Percentiles rank a stretch among this genome's conserved stretches.
phyloP scores from a whole-genome alignment of 805 yeast species.

The Pichia nakasei region DNA sequence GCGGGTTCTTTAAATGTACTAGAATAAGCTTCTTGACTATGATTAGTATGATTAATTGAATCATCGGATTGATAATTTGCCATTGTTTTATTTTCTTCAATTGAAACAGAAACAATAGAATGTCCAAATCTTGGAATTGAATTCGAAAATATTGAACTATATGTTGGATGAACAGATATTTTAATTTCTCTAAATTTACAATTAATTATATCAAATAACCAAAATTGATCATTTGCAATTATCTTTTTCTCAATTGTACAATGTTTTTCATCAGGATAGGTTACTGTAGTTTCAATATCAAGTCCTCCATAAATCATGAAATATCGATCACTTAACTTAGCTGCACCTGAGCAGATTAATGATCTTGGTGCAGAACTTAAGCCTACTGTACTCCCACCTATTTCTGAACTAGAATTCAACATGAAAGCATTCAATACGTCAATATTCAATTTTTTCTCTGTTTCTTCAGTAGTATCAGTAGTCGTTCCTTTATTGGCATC shows the following conservation, averaged over 20 bases:
- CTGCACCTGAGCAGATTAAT: conserved; percentile 38
- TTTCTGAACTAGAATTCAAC: neutral
- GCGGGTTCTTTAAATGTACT: conserved; percentile 20
- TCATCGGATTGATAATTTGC: neutral
- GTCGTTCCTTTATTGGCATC: neutral
- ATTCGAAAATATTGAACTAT: conserved; percentile 17
- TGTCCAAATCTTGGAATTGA: conserved; percentile 29
- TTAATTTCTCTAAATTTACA: conserved; percentile 41
- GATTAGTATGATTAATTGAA: neutral
- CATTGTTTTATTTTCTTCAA: conserved; percentile 18
- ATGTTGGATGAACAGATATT: conserved; percentile 24
- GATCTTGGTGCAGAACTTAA: conserved; percentile 35
- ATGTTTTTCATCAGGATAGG: conserved; percentile 24
- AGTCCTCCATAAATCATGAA: conserved; percentile 67
- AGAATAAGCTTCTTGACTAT: neutral
- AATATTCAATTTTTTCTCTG: neutral
- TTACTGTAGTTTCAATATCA: conserved; percentile 30
- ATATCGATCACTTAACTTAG: conserved; percentile 46
- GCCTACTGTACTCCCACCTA: neutral
- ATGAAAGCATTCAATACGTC: neutral
- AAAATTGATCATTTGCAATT: conserved; percentile 39
- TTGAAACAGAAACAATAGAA: conserved; percentile 15
- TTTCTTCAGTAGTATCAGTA: neutral
- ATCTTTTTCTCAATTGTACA: conserved; percentile 28
- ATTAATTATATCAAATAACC: conserved; percentile 47